Percentiles rank a stretch among this genome's conserved stretches.
Conservation (phyloP, 352 stramenopile species). For the Pythium folliculosum region DNA sequence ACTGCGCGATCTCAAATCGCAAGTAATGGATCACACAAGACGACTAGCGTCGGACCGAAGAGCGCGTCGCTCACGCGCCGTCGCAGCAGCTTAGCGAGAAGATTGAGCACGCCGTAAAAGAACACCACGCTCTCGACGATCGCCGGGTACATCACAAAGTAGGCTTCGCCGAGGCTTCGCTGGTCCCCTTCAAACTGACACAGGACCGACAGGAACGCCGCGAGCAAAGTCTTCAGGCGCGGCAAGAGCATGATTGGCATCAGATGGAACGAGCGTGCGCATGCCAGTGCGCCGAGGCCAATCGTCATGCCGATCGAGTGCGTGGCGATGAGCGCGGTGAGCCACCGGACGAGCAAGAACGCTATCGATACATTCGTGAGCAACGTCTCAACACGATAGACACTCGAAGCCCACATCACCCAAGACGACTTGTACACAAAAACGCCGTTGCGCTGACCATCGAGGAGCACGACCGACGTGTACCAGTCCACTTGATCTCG, state of each 20-base stretch:
- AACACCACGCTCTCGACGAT: slow-evolving; percentile 29
- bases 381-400: slow-evolving; percentile 5
- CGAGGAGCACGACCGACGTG: background rate
- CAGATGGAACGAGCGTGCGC: slow-evolving; percentile 41
- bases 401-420: background rate
- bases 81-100: slow-evolving; percentile 24
- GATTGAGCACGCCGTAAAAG: slow-evolving; percentile 36
- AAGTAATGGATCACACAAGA: slow-evolving; percentile 31
- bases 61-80: slow-evolving; percentile 33
- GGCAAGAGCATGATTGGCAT: slow-evolving; percentile 44
- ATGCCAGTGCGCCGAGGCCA: slow-evolving; percentile 37
- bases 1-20: slow-evolving; percentile 24
- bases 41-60: slow-evolving; percentile 34
- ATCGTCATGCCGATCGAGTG: slow-evolving; percentile 28
- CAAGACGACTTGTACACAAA: background rate
- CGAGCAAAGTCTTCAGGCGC: slow-evolving; percentile 38
- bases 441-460: background rate
- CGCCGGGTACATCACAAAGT: slow-evolving; percentile 37
- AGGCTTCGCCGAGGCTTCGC: slow-evolving; percentile 35
- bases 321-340: slow-evolving; percentile 35
- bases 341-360: slow-evolving; percentile 40
- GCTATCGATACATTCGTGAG: slow-evolving; percentile 44
- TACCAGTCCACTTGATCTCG: background rate
- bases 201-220: slow-evolving; percentile 41
- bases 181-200: slow-evolving; percentile 48